Evolutionary conservation across 805 yeast genomes (phyloP), one percentile per base, ranked within the genome.

Genomic region (Metschnikowia kofuensis): DNA sequence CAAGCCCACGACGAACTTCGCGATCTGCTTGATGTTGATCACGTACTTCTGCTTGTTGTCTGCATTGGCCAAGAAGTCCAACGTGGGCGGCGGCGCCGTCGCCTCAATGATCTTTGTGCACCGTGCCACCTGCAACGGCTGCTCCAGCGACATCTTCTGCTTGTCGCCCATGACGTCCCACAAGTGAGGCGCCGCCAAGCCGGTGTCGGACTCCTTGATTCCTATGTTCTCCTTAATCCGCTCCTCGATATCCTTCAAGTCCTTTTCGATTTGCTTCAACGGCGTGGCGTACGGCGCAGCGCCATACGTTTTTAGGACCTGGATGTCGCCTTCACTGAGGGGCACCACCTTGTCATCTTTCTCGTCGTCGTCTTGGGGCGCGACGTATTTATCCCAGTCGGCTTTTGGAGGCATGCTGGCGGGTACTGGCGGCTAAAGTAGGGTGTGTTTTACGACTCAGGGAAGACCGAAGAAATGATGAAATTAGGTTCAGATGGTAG

Each of bases 111-210:
- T 94, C 74, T 95, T 94, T 27, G 99, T 95, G 72, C 99, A 94
- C 67, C 99, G 80, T 14, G 99, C 99, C 40, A 95, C 99, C 70
- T 94, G 99, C 56, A 94, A 75, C 30, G 99, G 97, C 64, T 89
- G 97, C 65, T 94, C 98, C 66, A 86, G 92, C 51, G 85, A 78
- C 84, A 91, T 84, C 63, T 97, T 78, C 69, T 89, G 96, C 66
- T 87, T 87, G 71, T 94, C 99, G 28, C 97, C 98, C 77, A 84
- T 82, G 42, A 92, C 89, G 72, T 94, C 99, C 99, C 99, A 94
- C 57, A 92, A 73, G 63, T 89, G 96, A 7, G 97, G 96, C 44
- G 96, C 91, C 15, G 98, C 89, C 53, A 94, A 76, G n/a, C 99
- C 99, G 1, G 99, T 92, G 69, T 94, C 98, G 63, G 94, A 84